Evolutionary conservation across 495 filamentous ascomycete genomes (phyloP).

Genomic region (Hyaloscypha finlandica): DNA sequence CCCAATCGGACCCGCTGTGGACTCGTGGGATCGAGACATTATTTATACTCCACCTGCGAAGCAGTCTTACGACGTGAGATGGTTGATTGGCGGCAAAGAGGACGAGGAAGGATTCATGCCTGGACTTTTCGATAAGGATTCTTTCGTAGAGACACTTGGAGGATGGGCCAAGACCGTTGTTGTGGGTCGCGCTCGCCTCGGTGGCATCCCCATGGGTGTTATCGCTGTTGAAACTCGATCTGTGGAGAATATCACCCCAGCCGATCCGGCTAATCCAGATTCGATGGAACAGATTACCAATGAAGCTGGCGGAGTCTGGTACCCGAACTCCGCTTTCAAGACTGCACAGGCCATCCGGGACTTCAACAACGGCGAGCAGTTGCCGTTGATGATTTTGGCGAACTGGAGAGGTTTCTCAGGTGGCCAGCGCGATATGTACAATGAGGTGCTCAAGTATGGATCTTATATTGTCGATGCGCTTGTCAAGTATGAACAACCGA

Average conservation of each 20-base stretch:
- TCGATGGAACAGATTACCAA: constrained; percentile 91
- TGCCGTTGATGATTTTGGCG: constrained; percentile 97
- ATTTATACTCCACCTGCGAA: constrained; percentile 82
- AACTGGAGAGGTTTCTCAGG: constrained; percentile 99
- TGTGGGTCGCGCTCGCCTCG: constrained; percentile 93
- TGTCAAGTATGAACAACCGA: constrained; percentile 96
- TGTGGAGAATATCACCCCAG: constrained; percentile 94
- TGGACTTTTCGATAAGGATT: constrained; percentile 94
- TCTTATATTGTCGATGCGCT: constrained; percentile 98
- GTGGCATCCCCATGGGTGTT: constrained; percentile 97
- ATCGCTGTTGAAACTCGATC: constrained; percentile 96
- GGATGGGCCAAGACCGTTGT: constrained; percentile 98
- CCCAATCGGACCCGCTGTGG: constrained; percentile 80
- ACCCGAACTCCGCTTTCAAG: constrained; percentile 99
- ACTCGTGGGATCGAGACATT: constrained; percentile 91
- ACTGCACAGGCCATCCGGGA: constrained; percentile 97
- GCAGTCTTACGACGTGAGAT: constrained; percentile 90
- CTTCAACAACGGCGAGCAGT: constrained; percentile 98
- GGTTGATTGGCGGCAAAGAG: constrained; percentile 88
- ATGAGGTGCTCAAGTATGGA: constrained; percentile 98
- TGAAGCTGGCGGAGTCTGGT: constrained; percentile 99
- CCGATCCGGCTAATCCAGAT: constrained; percentile 98
- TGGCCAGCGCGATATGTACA: constrained; percentile 99
- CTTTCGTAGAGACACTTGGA: constrained; percentile 94
- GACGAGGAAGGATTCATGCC: constrained; percentile 82